These are phyloP conservation scores for Anethum foeniculum DNA, from an alignment of 140 eudicot genomes.

Conservation along the genomic window DNA sequence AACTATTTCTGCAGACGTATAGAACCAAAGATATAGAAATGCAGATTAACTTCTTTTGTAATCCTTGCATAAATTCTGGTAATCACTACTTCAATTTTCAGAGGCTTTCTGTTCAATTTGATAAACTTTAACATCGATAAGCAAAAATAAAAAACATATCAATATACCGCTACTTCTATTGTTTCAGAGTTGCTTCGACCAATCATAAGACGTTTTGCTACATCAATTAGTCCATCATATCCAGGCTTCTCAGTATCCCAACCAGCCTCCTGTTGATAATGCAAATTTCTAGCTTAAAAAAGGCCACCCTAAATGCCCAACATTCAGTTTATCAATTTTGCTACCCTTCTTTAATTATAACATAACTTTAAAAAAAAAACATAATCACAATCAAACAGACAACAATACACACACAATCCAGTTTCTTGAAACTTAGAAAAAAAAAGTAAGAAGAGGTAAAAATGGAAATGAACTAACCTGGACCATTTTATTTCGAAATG, in stretches of 20 bases:
- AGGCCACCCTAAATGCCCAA: not conserved
- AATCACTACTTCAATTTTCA: not conserved
- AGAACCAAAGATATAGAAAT: not conserved
- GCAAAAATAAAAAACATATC: not conserved
- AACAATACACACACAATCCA: not conserved
- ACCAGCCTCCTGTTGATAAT: conserved; percentile 61
- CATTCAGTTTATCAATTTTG: not conserved
- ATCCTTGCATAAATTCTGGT: not conserved
- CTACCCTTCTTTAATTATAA: not conserved
- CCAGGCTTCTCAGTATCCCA: conserved; percentile 90
- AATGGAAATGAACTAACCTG: conserved; percentile 30
- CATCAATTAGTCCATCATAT: conserved; percentile 87
- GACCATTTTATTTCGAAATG: conserved; percentile 72
- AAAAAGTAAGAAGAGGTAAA: not conserved
- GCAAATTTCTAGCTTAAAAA: not conserved
- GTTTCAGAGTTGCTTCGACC: conserved; percentile 67
- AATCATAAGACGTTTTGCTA: conserved; percentile 69
- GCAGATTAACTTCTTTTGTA: not conserved
- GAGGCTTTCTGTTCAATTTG: not conserved
- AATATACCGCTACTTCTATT: conserved; percentile 63
- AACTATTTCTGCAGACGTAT: not conserved
- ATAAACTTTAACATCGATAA: no score
- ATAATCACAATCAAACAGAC: not conserved
- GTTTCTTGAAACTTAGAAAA: not conserved
- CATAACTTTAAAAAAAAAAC: not conserved